Evolutionary conservation across 192 early-diverging fungal genomes (phyloP), one percentile per base, ranked within the genome.

Genomic region (Linnemannia hyalina): DNA sequence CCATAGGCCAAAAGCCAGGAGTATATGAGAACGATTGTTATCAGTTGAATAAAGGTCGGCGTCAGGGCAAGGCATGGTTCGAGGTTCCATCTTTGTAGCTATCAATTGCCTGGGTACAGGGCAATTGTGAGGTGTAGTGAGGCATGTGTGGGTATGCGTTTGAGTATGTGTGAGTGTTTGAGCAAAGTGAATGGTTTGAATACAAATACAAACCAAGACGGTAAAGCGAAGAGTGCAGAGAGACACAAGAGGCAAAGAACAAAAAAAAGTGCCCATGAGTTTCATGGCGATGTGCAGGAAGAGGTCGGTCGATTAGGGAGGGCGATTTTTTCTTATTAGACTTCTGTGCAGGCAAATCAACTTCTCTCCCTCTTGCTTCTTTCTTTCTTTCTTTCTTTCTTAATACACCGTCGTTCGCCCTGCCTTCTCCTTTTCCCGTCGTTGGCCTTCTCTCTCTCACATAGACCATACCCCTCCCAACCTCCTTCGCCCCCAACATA

Each of bases 361-460:
- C 44, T 47, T 42, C 29, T 47, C 72, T 42, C 72, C 41, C n/a
- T 68, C 41, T 63, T n/a, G 36, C n/a, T 49, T 49, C 26, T 47
- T 32, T 49, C 15, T 16, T 73, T 77, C 46, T 77, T 76, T 70
- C 68, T 32, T 44, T 65, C 40, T 70, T 70, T 38, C 35, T 60
- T 35, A 32, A 42, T 35, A 6, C 23, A 32, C 75, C 54, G n/a
- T 42, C 75, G 35, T 4, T 42, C 75, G 35, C 10, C 75, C 40
- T 40, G 26, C n/a, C 20, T 76, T 68, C 60, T 8, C 60, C 2
- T 36, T 22, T 41, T 73, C 46, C 42, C 42, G 22, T 71, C 22
- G 70, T 26, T 35, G 44, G 44, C 18, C 3, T 8, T 32, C n/a
- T 29, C 20, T 32, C n/a, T 68, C 65, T 68, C 49, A 52, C 13